These are phyloP conservation scores for Volvox africanus DNA, from an alignment of 139 green algal species.

Conservation along the genomic window DNA sequence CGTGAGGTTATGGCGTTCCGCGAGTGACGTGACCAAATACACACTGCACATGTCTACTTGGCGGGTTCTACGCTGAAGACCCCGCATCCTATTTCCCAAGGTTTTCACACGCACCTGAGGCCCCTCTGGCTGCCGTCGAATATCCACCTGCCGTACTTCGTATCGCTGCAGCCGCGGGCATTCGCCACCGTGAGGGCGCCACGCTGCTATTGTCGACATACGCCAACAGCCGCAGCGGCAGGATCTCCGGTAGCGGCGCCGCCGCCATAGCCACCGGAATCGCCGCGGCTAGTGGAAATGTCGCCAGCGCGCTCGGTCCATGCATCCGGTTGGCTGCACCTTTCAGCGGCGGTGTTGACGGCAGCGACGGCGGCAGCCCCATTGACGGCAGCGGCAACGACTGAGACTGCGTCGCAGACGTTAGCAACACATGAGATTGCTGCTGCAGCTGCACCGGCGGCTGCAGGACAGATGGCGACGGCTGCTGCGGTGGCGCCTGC, in stretches of 20 bases:
- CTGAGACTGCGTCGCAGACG: background rate
- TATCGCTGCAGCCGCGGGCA: slow-evolving; percentile 19
- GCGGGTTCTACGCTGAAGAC: no score
- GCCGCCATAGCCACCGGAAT: background rate
- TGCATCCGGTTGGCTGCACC: background rate
- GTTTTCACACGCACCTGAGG: background rate
- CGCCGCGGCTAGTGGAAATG: background rate
- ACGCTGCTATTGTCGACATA: slow-evolving; percentile 17
- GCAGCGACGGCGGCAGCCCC: background rate
- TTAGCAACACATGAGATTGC: background rate
- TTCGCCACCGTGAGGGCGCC: slow-evolving; percentile 16
- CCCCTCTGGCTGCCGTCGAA: background rate
- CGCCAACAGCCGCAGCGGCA: slow-evolving; percentile 12
- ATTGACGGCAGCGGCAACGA: background rate
- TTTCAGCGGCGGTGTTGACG: background rate
- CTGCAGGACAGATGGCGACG: background rate
- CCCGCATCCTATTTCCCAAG: no score
- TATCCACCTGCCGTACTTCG: background rate
- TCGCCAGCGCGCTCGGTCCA: background rate
- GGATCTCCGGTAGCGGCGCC: background rate
- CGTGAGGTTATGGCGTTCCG: no score
- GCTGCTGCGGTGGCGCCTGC: background rate
- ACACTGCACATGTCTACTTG: no score
- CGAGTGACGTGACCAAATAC: no score
- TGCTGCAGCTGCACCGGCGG: background rate